Conservation (phyloP, 2,329 filamentous ascomycete genomes). For the Scopulariopsis brevicaulis region DNA sequence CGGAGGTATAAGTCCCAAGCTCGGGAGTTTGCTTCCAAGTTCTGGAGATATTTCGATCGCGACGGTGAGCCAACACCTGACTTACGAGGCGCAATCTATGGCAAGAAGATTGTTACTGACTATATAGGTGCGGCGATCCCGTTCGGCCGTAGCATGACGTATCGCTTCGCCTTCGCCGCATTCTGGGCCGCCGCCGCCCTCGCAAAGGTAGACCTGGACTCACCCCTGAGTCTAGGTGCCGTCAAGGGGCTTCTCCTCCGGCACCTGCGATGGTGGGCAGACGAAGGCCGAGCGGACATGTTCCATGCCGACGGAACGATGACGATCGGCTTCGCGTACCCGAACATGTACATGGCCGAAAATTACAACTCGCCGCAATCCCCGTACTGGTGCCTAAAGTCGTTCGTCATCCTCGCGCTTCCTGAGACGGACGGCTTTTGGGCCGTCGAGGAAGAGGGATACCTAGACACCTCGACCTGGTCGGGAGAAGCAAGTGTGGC, state of each 20-base stretch:
- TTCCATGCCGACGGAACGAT: conserved; percentile 36
- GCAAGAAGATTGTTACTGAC: not conserved
- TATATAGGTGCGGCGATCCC: conserved; percentile 33
- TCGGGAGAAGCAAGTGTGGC: not conserved
- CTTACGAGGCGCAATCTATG: not conserved
- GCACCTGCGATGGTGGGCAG: conserved; percentile 37
- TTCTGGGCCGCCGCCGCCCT: conserved; percentile 34
- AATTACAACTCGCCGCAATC: conserved; percentile 47
- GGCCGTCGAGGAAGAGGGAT: conserved; percentile 21
- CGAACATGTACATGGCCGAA: conserved; percentile 42
- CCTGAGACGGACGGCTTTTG: conserved; percentile 29
- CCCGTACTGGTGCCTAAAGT: conserved; percentile 41
- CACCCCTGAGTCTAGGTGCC: conserved; percentile 22
- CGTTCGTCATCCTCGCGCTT: conserved; percentile 28
- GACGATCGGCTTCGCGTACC: conserved; percentile 28
- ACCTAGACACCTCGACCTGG: conserved; percentile 2
- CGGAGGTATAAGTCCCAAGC: conserved; percentile 35
- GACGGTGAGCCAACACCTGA: not conserved
- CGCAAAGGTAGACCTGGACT: conserved; percentile 24
- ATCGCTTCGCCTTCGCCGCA: conserved; percentile 35
- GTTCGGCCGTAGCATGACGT: conserved; percentile 37
- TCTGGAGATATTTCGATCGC: not conserved
- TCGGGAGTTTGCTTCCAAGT: conserved; percentile 16
- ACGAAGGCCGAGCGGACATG: conserved; percentile 21
- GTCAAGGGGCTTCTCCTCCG: conserved; percentile 36